Conservation (phyloP, 2,329 filamentous ascomycete species). For the Trichoderma sp. region DNA sequence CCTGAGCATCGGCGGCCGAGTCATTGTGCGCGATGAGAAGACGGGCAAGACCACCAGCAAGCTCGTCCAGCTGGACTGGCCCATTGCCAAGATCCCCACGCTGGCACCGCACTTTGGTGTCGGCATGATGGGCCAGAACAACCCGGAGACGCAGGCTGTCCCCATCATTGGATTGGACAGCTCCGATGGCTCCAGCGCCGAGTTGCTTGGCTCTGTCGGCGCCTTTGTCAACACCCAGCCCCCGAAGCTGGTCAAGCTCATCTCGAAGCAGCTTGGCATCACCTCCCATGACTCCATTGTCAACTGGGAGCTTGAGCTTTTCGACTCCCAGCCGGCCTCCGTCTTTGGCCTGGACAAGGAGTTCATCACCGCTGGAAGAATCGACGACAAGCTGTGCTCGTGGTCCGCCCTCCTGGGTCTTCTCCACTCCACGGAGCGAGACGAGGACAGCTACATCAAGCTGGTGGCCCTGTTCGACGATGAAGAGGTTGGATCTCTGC, state of each 20-base stretch:
- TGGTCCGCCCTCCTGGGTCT: constrained; percentile 87
- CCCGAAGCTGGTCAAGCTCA: constrained; percentile 77
- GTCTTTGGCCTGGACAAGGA: constrained; percentile 85
- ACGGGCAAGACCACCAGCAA: constrained; percentile 75
- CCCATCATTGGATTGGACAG: constrained; percentile 89
- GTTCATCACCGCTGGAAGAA: constrained; percentile 90
- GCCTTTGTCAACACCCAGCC: constrained; percentile 84
- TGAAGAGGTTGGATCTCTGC: constrained; percentile 89
- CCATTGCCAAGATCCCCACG: constrained; percentile 87
- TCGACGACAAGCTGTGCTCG: constrained; percentile 97
- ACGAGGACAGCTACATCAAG: constrained; percentile 70
- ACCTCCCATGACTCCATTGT: constrained; percentile 69
- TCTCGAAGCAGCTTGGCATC: constrained; percentile 75
- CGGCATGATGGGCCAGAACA: constrained; percentile 64
- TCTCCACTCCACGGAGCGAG: constrained; percentile 55
- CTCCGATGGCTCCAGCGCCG: constrained; percentile 46
- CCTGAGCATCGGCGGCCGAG: constrained; percentile 83
- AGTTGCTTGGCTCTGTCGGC: constrained; percentile 58
- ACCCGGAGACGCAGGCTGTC: constrained; percentile 89
- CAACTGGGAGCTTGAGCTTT: constrained; percentile 97
- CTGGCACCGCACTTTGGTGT: constrained; percentile 92
- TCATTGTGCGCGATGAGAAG: constrained; percentile 71
- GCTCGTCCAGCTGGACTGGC: constrained; percentile 91
- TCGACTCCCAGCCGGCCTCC: constrained; percentile 81
- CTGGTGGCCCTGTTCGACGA: constrained; percentile 94